phyloP scores from a whole-genome alignment of 2,329 filamentous ascomycete genomes.

The Diplodia scrobiculata region DNA sequence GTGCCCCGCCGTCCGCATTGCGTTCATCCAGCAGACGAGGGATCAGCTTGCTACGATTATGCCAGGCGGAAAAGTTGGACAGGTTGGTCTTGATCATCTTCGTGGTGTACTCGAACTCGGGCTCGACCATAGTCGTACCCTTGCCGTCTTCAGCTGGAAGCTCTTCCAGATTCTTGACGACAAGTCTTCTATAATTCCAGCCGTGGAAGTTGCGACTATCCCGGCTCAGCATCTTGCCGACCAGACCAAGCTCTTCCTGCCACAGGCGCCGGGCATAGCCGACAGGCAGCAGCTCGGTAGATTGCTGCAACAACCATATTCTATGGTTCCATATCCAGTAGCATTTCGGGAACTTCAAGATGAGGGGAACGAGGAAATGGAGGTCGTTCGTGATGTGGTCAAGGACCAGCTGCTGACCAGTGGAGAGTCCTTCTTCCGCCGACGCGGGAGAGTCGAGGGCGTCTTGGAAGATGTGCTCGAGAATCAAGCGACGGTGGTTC shows the following conservation, averaged over 20 bases:
- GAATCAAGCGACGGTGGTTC: slow-evolving; percentile 77
- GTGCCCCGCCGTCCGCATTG: slow-evolving; percentile 61
- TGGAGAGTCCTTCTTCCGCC: slow-evolving; percentile 38
- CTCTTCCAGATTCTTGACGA: slow-evolving; percentile 75
- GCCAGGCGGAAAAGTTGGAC: slow-evolving; percentile 97
- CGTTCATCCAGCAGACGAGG: slow-evolving; percentile 73
- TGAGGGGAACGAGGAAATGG: slow-evolving; percentile 77
- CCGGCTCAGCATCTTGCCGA: slow-evolving; percentile 81
- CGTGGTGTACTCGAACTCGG: slow-evolving; percentile 86
- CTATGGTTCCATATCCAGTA: slow-evolving; percentile 99
- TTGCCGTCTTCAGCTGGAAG: slow-evolving; percentile 34
- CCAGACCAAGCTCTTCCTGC: slow-evolving; percentile 79
- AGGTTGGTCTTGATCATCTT: slow-evolving; percentile 83
- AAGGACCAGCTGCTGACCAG: slow-evolving; percentile 37
- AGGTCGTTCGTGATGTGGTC: slow-evolving; percentile 72
- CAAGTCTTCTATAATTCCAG: slow-evolving; percentile 84
- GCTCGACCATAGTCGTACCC: slow-evolving; percentile 66
- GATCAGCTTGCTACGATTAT: slow-evolving; percentile 83
- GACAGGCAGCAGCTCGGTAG: slow-evolving; percentile 63
- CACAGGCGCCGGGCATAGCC: slow-evolving; percentile 67
- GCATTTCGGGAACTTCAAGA: slow-evolving; percentile 88
- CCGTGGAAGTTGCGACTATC: slow-evolving; percentile 95
- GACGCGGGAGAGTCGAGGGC: slow-evolving; percentile 40
- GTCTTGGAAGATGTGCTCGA: slow-evolving; percentile 61
- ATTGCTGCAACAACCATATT: slow-evolving; percentile 76